Base-by-base conservation (phyloP, 768 basidiomycete species). In the Pisolithus sp. region DNA sequence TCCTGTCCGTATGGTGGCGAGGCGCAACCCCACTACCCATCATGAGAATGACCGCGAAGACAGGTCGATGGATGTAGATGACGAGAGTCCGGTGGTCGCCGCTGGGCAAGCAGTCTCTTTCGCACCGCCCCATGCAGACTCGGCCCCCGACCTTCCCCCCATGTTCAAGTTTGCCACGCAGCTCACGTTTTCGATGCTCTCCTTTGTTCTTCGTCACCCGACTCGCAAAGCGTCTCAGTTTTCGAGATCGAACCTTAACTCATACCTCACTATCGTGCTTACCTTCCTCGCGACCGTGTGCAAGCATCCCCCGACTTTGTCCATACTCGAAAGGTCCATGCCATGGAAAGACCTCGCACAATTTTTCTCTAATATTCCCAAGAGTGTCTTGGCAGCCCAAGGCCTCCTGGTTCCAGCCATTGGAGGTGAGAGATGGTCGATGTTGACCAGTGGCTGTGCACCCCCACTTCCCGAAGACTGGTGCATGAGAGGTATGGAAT, bases 401-500 rank as follows among this genome's bases (percentile, higher is more conserved):
- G 74, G 74, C 12, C 59, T 81, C 31, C 59, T 50, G 37, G 62
- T 67, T 18, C 53, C 64, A 49, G 49, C 58, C 55, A 57, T 61
- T 44, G 41, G 64, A 30, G 65, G 69, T 34, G 77, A 85, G 42
- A 76, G 78, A 36, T 82, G 83, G 74, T 65, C 71, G 21, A 81
- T 93, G 73, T 73, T 89, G 30, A 87, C 86, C 0, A 81, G 75
- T 42, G 81, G 81, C 13, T 85, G 81, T 54, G 70, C 79, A 20
- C 83, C 84, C 0, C 84, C 90, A 0, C 71, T 98, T 2, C 78
- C 89, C 0, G 96, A 99, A 68, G 96, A 98, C 61, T 97, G 94
- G 93, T 89, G 88, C 60, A 65, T 97, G 58, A 79, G 96, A 30
- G 96, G 96, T 1, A 91, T 94, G 85, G 93, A 93, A 59, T 99